Base-by-base conservation (phyloP, 805 yeast genomes). In the Starmerella tilneyi region DNA sequence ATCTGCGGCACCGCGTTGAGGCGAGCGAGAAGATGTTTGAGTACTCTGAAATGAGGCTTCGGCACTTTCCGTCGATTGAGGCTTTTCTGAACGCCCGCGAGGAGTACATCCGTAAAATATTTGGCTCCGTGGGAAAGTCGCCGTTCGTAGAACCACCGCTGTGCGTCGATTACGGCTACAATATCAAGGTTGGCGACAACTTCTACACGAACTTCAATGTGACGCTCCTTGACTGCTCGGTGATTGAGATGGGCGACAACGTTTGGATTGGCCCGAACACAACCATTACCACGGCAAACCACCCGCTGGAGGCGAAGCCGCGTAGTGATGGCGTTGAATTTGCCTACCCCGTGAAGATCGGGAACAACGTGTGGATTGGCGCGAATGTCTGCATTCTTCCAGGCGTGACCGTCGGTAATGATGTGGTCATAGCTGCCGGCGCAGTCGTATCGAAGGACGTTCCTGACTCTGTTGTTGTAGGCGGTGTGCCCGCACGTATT, bases 331-430 rank as follows among this genome's bases (percentile, higher is more conserved):
- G 70, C 2, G 62, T 63, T 3, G 88, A 81, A 56, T 72, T 63
- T 53, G 78, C 81, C 0, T 55, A 60, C 29, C 79, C 81, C 5
- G 70, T 81, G 24, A 64, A 58, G 2, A 75, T 81, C 28, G 84
- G 81, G 2, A 69, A 76, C 57, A 72, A 74, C 49, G 82, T 78
- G 8, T 81, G 88, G 89, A 63, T 81, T 32, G 84, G 83, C 13
- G 67, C 78, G 1, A 67, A 68, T 32, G 75, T 64, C 13, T 63
- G 65, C 1, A 68, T 81, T 8, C 60, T 79, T 41, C 81, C 83
- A 2, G 88, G 86, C 8, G 79, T 78, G 9, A 74, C 71, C 1
- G 68, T 81, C 36, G 88, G 86, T 12, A 73, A 75, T 41, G 72
- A 74, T 9, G 69, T 71, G 4, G 75, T 76, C 1, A 67, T 81